phyloP scores from a whole-genome alignment of 148 eudicot species.

The Fagopyrum tataricum region DNA sequence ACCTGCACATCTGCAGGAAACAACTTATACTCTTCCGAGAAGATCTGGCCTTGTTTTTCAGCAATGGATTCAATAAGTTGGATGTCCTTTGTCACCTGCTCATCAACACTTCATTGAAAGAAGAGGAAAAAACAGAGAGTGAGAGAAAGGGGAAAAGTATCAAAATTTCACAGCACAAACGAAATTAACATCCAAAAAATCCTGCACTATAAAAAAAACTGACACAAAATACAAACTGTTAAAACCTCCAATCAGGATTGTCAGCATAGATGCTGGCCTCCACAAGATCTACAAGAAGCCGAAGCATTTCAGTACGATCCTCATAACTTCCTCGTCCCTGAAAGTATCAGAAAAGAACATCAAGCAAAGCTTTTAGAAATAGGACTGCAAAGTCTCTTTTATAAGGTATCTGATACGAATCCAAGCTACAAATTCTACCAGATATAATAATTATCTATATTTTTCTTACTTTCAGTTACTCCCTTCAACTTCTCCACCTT shows the following conservation, averaged over 20 bases:
- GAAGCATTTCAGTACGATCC: slow-evolving; percentile 92
- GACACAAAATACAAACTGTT: slow-evolving; percentile 1
- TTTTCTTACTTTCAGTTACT: no score
- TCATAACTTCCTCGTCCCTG: slow-evolving; percentile 99
- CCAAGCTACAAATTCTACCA: no score
- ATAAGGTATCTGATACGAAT: no score
- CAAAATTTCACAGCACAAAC: neutral
- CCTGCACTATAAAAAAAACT: neutral
- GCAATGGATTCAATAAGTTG: slow-evolving; percentile 90
- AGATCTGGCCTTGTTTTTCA: slow-evolving; percentile 90
- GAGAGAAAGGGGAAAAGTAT: neutral
- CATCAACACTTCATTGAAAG: slow-evolving; percentile 58
- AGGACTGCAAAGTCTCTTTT: neutral
- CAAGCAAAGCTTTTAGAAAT: neutral
- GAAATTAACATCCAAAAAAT: neutral
- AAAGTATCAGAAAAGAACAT: neutral
- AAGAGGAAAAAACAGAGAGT: slow-evolving; percentile 10
- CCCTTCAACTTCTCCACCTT: no score
- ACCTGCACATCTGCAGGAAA: slow-evolving; percentile 99
- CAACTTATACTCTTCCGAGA: slow-evolving; percentile 93
- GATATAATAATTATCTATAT: no score
- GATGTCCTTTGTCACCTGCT: slow-evolving; percentile 89
- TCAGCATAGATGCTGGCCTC: slow-evolving; percentile 95
- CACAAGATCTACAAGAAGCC: slow-evolving; percentile 86
- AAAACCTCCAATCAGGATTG: slow-evolving; percentile 95